Percentiles rank a stretch among this genome's conserved stretches.
Conservation (phyloP, 1,284 basidiomycete genomes). For the Termitomyces sp. region DNA sequence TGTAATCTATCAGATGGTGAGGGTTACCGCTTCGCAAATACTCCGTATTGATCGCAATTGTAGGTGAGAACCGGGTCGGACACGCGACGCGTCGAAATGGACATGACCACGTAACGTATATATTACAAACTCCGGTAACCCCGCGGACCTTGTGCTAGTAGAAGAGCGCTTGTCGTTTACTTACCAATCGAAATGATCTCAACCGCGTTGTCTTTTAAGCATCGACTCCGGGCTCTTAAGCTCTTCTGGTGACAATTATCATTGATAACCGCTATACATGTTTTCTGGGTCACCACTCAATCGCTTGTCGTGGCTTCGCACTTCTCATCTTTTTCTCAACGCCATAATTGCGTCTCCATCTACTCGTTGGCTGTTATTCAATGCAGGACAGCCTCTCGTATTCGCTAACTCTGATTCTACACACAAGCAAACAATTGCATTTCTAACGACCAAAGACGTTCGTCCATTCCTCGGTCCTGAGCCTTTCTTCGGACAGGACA, state of each 20-base stretch:
- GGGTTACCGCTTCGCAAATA: not conserved
- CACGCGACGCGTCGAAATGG: constrained; percentile 9
- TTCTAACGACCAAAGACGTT: constrained; percentile 53
- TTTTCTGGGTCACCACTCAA: constrained; percentile 80
- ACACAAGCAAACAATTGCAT: constrained; percentile 36
- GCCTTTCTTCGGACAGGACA: constrained; percentile 64
- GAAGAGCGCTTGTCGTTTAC: not conserved
- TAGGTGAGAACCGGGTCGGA: constrained; percentile 12
- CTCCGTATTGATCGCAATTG: constrained; percentile 3
- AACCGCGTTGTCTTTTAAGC: not conserved
- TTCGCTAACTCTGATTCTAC: constrained; percentile 20
- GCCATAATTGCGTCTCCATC: constrained; percentile 51
- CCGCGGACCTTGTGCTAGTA: not conserved
- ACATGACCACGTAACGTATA: not conserved
- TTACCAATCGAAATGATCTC: constrained; percentile 1
- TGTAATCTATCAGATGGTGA: constrained; percentile 36
- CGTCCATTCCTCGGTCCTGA: constrained; percentile 42
- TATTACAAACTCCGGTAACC: not conserved
- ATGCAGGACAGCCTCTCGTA: constrained; percentile 60
- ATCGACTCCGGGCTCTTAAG: not conserved
- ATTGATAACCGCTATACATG: constrained; percentile 33
- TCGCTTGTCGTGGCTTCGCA: constrained; percentile 80
- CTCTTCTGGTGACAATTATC: not conserved
- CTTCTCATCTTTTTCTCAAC: constrained; percentile 69
- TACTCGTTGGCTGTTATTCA: constrained; percentile 74